Evolutionary conservation across 306 rosid genomes (phyloP), one percentile per base, ranked within the genome.

Genomic region (Biancaea sappan): DNA sequence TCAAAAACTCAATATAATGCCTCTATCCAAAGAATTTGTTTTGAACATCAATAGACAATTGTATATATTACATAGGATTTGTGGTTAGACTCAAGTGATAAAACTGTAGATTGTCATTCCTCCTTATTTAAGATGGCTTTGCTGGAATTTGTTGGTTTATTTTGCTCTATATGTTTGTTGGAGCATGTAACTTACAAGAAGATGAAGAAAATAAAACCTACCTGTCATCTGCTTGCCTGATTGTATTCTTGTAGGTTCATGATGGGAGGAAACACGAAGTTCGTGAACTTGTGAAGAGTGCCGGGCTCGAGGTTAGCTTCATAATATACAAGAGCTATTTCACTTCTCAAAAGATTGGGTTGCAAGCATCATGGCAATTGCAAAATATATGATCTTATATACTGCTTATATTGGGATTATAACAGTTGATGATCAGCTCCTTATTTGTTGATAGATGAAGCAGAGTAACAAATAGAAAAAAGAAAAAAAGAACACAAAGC

Each of bases 241-340:
- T 24, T 83, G 78, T 14, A 75, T 63, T 77, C 57, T 68, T 77
- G 32, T 72, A 91, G 98, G 98, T 94, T 71, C 97, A 94, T 82
- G 98, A 94, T 34, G 98, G 98, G 80, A 91, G 98, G 89, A 91
- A 94, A 84, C 98, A 89, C 24, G 98, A 94, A 83, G 98, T 91
- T 66, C 92, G 97, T 66, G 98, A 89, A 69, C 96, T 94, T 26
- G 96, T 94, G 60, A 94, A 91, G 87, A 80, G 59, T 54, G 97
- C 97, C 66, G 94, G 97, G 64, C 95, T 91, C 70, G 94, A 89
- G 97, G 98, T 94, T 75, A 77, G 82, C 73, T 77, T 77, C 74
- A 37, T 19, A 78, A 76, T 61, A 44, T 29, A 44, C 28, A 12
- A 76, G 46, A 69, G 44, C 15, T 16, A 37, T 67, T 73, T 24